Conservation (phyloP, 306 rosid species). For the Potentilla sterilis region DNA sequence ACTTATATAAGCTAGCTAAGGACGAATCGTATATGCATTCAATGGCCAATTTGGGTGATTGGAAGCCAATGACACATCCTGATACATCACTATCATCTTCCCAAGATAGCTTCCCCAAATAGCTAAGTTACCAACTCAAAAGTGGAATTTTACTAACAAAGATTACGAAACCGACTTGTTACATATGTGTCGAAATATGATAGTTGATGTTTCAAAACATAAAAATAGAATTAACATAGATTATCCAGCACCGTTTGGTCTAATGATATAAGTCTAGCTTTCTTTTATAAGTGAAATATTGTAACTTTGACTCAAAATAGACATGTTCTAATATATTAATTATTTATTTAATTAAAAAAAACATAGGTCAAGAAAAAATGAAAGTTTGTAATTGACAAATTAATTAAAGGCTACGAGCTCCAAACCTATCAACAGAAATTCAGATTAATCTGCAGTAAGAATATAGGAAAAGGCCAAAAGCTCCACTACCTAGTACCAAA, state of each 20-base stretch:
- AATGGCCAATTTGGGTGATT: slow-evolving; percentile 29
- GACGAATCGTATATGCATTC: not conserved
- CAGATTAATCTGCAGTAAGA: not conserved
- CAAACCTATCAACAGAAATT: not conserved
- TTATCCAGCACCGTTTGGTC: too few relatives aligned
- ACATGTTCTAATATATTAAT: too few relatives aligned
- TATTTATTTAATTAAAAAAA: too few relatives aligned
- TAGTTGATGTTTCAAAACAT: not conserved
- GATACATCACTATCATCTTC: not conserved
- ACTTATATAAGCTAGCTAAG: not conserved
- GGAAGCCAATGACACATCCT: not conserved
- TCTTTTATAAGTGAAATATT: too few relatives aligned
- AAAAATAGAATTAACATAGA: not conserved
- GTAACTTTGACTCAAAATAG: too few relatives aligned
- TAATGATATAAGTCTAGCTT: too few relatives aligned
- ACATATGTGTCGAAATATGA: not conserved
- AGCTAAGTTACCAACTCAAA: slow-evolving; percentile 41
- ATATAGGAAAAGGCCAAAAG: too few relatives aligned
- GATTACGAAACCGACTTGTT: not conserved
- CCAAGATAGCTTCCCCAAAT: slow-evolving; percentile 3
- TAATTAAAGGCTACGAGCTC: not conserved
- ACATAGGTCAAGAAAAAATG: too few relatives aligned
- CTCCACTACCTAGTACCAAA: slow-evolving; percentile 27
- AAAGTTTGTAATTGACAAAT: too few relatives aligned
- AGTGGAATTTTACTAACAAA: slow-evolving; percentile 23